Percentiles rank a stretch among this genome's conserved stretches.
Evolutionary conservation across 2,329 filamentous ascomycete genomes (phyloP).

Genomic region (Salinomyces thailandicus): DNA sequence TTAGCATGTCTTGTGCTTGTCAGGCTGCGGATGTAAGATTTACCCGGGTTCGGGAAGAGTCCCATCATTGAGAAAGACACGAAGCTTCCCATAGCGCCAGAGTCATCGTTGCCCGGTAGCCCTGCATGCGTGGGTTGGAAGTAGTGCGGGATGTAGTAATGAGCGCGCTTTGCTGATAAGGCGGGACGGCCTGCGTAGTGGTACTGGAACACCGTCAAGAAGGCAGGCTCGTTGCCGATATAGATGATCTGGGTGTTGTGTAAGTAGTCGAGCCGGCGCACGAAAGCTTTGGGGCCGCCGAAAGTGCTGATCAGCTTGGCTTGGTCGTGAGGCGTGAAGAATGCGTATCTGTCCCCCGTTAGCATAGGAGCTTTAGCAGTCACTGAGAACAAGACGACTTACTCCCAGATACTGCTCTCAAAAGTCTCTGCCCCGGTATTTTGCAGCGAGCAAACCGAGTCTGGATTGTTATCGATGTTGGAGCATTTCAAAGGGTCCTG

Average conservation of each 20-base stretch:
- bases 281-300: conserved; percentile 48
- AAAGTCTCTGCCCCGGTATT: conserved; percentile 54
- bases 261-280: conserved; percentile 49
- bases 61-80: conserved; percentile 59
- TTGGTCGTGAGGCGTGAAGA: conserved; percentile 57
- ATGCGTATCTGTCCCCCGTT: conserved; percentile 40
- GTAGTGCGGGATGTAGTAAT: conserved; percentile 48
- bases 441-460: conserved; percentile 34
- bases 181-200: conserved; percentile 56
- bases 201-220: conserved; percentile 46
- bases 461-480: conserved; percentile 25
- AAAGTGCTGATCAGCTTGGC: conserved; percentile 39
- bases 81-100: conserved; percentile 63
- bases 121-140: conserved; percentile 47
- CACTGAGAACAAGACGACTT: too few species aligned
- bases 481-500: conserved; percentile 31
- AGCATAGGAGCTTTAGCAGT: not conserved
- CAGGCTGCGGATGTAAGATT: conserved; percentile 41
- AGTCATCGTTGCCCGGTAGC: conserved; percentile 60
- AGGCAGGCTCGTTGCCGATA: conserved; percentile 54
- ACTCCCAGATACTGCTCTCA: conserved; percentile 57
- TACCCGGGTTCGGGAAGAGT: conserved; percentile 54
- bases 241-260: conserved; percentile 47
- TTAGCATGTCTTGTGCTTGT: conserved; percentile 1
- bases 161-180: conserved; percentile 48